These are phyloP conservation scores for Apiotrichum veenhuisii DNA, from an alignment of 1,284 basidiomycete species.

Conservation along the genomic window DNA sequence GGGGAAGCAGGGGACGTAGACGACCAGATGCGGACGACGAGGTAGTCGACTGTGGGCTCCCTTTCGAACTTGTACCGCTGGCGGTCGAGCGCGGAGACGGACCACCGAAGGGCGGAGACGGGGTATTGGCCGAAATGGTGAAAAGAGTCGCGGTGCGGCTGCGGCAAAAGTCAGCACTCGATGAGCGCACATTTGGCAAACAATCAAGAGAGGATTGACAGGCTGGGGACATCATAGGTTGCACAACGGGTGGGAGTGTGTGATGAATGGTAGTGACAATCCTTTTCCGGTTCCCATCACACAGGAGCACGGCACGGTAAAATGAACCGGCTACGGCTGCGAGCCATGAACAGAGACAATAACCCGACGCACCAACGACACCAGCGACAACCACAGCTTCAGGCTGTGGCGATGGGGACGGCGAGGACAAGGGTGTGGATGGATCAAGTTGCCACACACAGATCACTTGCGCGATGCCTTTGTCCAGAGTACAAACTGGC, in stretches of 20 bases:
- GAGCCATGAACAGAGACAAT: background rate
- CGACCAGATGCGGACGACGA: conserved; percentile 23
- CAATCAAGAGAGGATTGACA: background rate
- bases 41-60: conserved; percentile 21
- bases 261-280: background rate
- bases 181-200: background rate
- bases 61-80: conserved; percentile 23
- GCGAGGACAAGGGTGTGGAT: too few relatives aligned
- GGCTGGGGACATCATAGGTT: background rate
- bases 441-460: too few relatives aligned
- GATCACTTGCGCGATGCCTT: too few relatives aligned
- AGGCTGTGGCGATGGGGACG: background rate
- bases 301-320: background rate
- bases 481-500: too few relatives aligned
- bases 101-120: conserved; percentile 39
- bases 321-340: background rate
- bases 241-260: background rate
- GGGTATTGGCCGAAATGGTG: conserved; percentile 40
- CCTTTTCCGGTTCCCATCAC: background rate
- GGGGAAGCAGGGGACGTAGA: conserved; percentile 40
- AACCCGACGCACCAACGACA: background rate
- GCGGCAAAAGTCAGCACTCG: background rate
- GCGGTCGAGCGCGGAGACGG: conserved; percentile 41
- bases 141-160: conserved; percentile 3
- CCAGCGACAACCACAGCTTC: background rate